Percentiles rank a stretch among this genome's conserved stretches.
Conservation (phyloP, 371 early-diverging fungal species). For the Mortierella polycephala region DNA sequence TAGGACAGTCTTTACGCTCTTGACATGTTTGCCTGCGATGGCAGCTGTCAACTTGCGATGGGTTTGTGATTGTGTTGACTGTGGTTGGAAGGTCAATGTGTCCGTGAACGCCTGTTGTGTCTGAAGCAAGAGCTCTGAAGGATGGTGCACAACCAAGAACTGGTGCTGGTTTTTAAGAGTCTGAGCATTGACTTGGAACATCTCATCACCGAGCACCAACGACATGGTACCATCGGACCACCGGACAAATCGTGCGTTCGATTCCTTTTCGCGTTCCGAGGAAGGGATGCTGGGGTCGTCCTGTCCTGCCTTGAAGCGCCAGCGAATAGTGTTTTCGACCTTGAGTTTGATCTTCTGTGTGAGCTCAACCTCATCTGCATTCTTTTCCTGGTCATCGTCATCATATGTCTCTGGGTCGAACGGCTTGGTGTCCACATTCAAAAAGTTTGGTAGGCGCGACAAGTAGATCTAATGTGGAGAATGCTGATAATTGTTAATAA, state of each 20-base stretch:
- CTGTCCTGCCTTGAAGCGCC: conserved; percentile 68
- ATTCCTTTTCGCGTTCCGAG: conserved; percentile 62
- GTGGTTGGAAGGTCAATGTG: conserved; percentile 78
- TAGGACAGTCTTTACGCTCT: conserved; percentile 72
- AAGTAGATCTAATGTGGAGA: conserved; percentile 63
- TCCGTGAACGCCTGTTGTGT: conserved; percentile 74
- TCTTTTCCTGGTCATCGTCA: conserved; percentile 60
- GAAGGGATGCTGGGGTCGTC: conserved; percentile 36
- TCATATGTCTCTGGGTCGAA: conserved; percentile 74
- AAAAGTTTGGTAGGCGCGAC: conserved; percentile 78
- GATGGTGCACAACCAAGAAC: conserved; percentile 75
- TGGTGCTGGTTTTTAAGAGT: conserved; percentile 66
- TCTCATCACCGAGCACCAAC: conserved; percentile 79
- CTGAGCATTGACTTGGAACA: conserved; percentile 75
- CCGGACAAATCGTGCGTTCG: conserved; percentile 82
- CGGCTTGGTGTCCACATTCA: conserved; percentile 74
- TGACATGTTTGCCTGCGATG: conserved; percentile 74
- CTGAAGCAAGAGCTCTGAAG: conserved; percentile 71
- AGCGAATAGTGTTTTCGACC: conserved; percentile 83
- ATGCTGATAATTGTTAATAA: neutral
- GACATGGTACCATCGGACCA: conserved; percentile 88
- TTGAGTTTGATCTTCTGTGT: conserved; percentile 63
- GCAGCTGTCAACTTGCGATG: conserved; percentile 75
- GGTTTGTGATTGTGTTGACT: conserved; percentile 65
- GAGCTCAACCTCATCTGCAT: conserved; percentile 55